Conservation (phyloP, 768 basidiomycete genomes). For the Auricularia sp. region DNA sequence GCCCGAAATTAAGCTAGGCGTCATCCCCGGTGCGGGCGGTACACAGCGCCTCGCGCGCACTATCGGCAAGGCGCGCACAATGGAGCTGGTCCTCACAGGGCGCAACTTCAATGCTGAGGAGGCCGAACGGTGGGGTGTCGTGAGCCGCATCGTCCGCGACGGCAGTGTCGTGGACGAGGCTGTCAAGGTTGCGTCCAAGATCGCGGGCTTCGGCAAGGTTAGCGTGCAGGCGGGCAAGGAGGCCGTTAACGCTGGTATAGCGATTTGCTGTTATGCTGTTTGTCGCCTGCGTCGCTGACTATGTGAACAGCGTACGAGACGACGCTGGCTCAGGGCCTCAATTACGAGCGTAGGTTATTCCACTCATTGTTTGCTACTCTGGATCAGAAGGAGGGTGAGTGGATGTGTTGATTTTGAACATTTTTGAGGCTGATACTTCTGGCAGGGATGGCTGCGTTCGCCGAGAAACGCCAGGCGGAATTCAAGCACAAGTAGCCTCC, state of each 20-base stretch:
- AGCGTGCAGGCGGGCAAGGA: conserved; percentile 36
- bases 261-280: not conserved
- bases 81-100: conserved; percentile 49
- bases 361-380: conserved; percentile 40
- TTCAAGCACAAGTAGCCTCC: conserved; percentile 31
- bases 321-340: conserved; percentile 34
- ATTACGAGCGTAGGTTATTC: conserved; percentile 40
- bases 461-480: conserved; percentile 35
- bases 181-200: conserved; percentile 26
- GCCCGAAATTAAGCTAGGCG: conserved; percentile 39
- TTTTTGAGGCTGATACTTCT: not conserved
- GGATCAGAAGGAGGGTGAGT: conserved; percentile 32
- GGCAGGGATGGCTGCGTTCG: conserved; percentile 34
- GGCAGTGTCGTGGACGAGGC: conserved; percentile 35
- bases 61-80: conserved; percentile 38
- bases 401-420: not conserved
- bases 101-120: conserved; percentile 35
- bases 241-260: conserved; percentile 37
- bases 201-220: conserved; percentile 24
- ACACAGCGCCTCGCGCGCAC: conserved; percentile 34
- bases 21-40: conserved; percentile 37
- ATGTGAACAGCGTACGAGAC: conserved; percentile 34
- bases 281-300: not conserved
- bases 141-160: conserved; percentile 32
- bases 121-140: conserved; percentile 39